A percentile compares a stretch with the other conserved stretches of the same genome.
Evolutionary conservation across 306 rosid species (phyloP).

Genomic region (Cicer bijugum): DNA sequence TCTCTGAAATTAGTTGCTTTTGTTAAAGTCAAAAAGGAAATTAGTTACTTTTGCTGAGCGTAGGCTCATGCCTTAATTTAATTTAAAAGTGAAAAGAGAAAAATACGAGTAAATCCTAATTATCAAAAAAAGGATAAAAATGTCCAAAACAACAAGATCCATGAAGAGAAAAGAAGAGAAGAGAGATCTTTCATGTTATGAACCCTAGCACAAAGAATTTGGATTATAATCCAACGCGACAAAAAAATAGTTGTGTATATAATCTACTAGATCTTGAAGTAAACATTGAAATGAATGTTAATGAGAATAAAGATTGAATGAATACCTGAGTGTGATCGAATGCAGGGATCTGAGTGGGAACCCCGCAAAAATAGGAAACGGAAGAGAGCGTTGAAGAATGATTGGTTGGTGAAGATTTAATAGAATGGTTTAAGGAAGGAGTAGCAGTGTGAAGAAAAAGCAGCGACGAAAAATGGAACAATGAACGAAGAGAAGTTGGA

Average conservation of each 20-base stretch:
- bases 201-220: constrained; percentile 24
- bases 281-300: neutral
- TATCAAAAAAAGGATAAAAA: neutral
- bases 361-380: neutral
- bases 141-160: constrained; percentile 29
- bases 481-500: too few relatives aligned
- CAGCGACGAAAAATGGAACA: neutral
- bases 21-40: too few relatives aligned
- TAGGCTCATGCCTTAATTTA: too few relatives aligned
- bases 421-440: neutral
- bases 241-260: neutral
- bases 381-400: neutral
- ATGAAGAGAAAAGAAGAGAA: neutral
- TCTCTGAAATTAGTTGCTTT: too few relatives aligned
- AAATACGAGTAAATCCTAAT: neutral
- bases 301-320: neutral
- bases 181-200: neutral
- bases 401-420: neutral
- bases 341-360: constrained; percentile 36
- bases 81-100: too few relatives aligned
- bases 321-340: constrained; percentile 39
- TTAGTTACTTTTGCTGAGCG: too few relatives aligned
- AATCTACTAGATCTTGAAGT: constrained; percentile 26
- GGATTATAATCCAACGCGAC: neutral
- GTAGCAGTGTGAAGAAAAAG: neutral